Evolutionary conservation across 768 basidiomycete species (phyloP), one percentile per base, ranked within the genome.

Genomic region (Harrya chromipes): DNA sequence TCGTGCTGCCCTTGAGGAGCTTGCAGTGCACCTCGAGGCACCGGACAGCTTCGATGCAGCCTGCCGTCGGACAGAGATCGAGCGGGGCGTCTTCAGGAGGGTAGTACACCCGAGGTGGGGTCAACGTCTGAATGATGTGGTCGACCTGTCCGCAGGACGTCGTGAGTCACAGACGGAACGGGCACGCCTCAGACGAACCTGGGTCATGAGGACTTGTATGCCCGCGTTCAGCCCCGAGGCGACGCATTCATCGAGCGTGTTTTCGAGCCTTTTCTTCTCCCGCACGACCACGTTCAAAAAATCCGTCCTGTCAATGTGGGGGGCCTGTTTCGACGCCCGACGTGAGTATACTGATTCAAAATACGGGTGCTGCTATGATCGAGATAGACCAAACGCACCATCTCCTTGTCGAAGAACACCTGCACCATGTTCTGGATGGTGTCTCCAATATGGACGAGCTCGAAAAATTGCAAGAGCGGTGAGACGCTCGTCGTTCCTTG

Each of bases 361-460:
- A 20, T 2, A 34, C 10, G 20, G 4, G 4, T 37, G 6, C 11
- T n/a, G 17, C 8, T 29, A 29, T 33, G 4, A 33, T 16, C 33
- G 4, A 16, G 16, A 31, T 33, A 9, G 14, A 33, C 5, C 33
- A 16, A 7, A 50, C 84, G 21, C 53, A 89, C 91, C 70, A 98
- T 72, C 60, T 97, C 95, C 62, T 94, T 94, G 63, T 98, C 97
- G 62, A 95, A 99, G 67, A 94, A 99, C 2, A 97, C 97, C 58
- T 99, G 94, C 6, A 97, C 83, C 84, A 98, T 97, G 16, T 86
- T 91, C 69, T 95, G 92, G 38, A 98, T 97, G 14, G 91, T 99
- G 63, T 99, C 95, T 1, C 94, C 97, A 14, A 98, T 75, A 70
- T 98, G 97, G 1, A 95, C 95, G 20, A 98, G 75, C 72, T 98